These are phyloP conservation scores for Kodamaea anthophila DNA, from an alignment of 1,139 yeast genomes.

Conservation along the genomic window DNA sequence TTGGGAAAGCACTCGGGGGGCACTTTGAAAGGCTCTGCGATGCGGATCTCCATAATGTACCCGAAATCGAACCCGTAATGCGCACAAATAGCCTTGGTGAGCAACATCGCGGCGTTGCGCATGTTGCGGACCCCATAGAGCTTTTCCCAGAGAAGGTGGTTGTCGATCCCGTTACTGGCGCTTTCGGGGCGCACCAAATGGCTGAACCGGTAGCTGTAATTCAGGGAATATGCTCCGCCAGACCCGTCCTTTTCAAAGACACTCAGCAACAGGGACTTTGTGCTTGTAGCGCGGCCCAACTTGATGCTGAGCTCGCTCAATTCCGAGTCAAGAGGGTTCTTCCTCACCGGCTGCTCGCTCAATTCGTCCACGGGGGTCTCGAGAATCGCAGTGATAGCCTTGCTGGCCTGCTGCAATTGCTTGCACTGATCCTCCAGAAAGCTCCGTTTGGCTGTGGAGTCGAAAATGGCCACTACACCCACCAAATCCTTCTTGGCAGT, in stretches of 20 bases:
- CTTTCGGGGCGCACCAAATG: slow-evolving; percentile 18
- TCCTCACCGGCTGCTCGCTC: slow-evolving; percentile 7
- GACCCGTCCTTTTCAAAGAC: slow-evolving; percentile 58
- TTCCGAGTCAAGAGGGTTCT: slow-evolving; percentile 12
- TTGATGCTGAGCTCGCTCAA: slow-evolving; percentile 23
- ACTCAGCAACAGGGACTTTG: slow-evolving; percentile 24
- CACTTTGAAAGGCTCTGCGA: slow-evolving; percentile 41
- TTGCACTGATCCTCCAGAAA: slow-evolving; percentile 31
- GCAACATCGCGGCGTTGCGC: slow-evolving; percentile 34
- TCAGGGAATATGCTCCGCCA: slow-evolving; percentile 50
- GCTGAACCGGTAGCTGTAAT: slow-evolving; percentile 37
- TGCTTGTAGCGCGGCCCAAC: slow-evolving; percentile 53
- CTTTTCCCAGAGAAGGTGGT: slow-evolving; percentile 30
- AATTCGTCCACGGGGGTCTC: slow-evolving; percentile 24
- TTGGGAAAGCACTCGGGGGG: slow-evolving; percentile 36
- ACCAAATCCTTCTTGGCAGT: slow-evolving; percentile 35
- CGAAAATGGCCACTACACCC: slow-evolving; percentile 61
- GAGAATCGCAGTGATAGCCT: slow-evolving; percentile 39
- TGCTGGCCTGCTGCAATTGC: slow-evolving; percentile 31
- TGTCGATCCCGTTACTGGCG: slow-evolving; percentile 9
- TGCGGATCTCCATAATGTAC: slow-evolving; percentile 52
- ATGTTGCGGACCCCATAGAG: slow-evolving; percentile 37
- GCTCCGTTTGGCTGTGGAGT: slow-evolving; percentile 35
- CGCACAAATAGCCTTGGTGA: slow-evolving; percentile 37
- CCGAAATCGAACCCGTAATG: slow-evolving; percentile 42